Percentiles rank a stretch among this genome's conserved stretches.
phyloP scores from a whole-genome alignment of 2,329 filamentous ascomycete genomes.

The Calonectria pseudoreteaudii region DNA sequence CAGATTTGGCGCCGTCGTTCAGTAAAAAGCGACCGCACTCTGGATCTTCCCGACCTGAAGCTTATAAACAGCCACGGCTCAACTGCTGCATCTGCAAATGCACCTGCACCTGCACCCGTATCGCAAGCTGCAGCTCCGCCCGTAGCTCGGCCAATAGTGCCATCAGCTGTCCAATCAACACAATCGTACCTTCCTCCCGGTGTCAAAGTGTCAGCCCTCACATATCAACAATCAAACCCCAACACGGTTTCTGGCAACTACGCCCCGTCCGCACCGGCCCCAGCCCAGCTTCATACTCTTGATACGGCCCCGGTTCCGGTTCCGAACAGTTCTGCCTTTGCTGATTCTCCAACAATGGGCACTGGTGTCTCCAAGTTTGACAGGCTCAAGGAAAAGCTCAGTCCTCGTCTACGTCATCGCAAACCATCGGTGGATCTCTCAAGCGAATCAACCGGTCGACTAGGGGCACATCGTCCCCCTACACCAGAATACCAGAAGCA shows the following conservation, averaged over 20 bases:
- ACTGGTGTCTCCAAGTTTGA: constrained; percentile 47
- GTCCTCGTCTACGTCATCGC: constrained; percentile 37
- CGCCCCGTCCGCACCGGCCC: constrained; percentile 10
- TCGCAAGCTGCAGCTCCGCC: constrained; percentile 2
- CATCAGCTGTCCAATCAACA: constrained; percentile 22
- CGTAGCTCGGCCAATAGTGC: constrained; percentile 4
- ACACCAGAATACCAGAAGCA: constrained; percentile 62
- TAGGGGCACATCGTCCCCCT: constrained; percentile 53
- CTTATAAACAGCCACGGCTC: constrained; percentile 63
- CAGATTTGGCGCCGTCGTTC: constrained; percentile 64
- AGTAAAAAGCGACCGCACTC: constrained; percentile 59
- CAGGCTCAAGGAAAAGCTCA: constrained; percentile 46
- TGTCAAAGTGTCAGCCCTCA: constrained; percentile 31
- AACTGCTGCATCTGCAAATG: constrained; percentile 52
- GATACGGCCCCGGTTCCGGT: constrained; percentile 14
- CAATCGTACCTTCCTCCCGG: constrained; percentile 32
- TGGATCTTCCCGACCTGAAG: constrained; percentile 62
- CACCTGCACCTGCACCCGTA: constrained; percentile 2
- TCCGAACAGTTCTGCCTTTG: constrained; percentile 32
- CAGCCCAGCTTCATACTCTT: not conserved
- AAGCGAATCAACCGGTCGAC: constrained; percentile 34
- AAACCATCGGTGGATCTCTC: constrained; percentile 39
- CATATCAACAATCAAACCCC: constrained; percentile 30
- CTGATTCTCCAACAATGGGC: constrained; percentile 48
- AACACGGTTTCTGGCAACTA: constrained; percentile 28